Conservation (phyloP, 768 basidiomycete genomes). For the Megacollybia marginata region DNA sequence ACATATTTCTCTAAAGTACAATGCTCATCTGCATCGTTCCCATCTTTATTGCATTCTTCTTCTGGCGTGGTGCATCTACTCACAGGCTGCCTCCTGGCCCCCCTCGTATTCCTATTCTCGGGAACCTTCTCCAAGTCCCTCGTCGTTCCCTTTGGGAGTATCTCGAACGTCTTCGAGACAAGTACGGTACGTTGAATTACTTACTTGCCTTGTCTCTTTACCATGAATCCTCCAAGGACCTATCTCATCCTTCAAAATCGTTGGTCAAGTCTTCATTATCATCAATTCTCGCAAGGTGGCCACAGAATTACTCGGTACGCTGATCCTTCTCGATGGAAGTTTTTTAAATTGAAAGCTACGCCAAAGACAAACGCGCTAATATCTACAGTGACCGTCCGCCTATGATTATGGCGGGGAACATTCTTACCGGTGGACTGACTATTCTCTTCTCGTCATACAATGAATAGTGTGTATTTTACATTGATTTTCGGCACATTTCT, state of each 20-base stretch:
- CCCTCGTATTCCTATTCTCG: slow-evolving; percentile 23
- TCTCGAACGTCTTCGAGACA: slow-evolving; percentile 14
- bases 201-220: slow-evolving; percentile 1
- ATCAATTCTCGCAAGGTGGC: slow-evolving; percentile 23
- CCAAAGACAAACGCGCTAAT: slow-evolving; percentile 19
- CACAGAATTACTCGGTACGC: slow-evolving; percentile 18
- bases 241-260: slow-evolving; percentile 12
- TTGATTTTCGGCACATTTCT: background rate
- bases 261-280: slow-evolving; percentile 16
- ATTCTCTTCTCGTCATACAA: slow-evolving; percentile 12
- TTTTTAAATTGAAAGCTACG: background rate
- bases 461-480: slow-evolving; percentile 3
- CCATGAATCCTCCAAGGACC: slow-evolving; percentile 4
- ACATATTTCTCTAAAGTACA: no score
- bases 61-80: no score
- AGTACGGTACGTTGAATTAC: slow-evolving; percentile 13
- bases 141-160: slow-evolving; percentile 9
- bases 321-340: background rate
- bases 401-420: slow-evolving; percentile 19
- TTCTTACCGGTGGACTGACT: slow-evolving; percentile 21
- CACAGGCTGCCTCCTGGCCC: no score
- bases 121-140: slow-evolving; percentile 20
- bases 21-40: no score
- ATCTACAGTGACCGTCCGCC: slow-evolving; percentile 20
- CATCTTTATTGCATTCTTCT: no score